phyloP scores from a whole-genome alignment of 768 basidiomycete genomes.

The Boletus speciosus region DNA sequence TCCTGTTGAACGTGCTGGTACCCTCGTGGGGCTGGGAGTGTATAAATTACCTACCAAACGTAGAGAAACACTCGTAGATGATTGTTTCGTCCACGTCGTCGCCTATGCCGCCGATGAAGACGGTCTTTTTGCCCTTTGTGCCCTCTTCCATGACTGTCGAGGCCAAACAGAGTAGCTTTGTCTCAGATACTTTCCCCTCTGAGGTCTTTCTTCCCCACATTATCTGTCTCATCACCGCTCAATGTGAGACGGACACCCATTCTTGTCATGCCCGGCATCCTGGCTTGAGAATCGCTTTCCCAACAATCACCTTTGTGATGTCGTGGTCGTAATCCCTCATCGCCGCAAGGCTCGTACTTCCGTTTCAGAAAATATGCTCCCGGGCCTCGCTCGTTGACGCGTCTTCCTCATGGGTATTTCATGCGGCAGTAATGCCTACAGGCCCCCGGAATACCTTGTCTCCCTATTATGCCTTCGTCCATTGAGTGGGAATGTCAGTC shows the following conservation, averaged over 20 bases:
- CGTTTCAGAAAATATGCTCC: not conserved
- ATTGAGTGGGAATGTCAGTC: constrained; percentile 35
- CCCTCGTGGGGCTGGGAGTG: not conserved
- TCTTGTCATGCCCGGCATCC: not conserved
- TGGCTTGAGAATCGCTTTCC: constrained; percentile 1
- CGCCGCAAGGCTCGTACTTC: too few relatives aligned
- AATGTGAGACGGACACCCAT: not conserved
- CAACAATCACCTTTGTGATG: not conserved
- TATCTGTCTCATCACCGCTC: not conserved
- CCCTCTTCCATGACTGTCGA: constrained; percentile 66
- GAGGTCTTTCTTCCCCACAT: constrained; percentile 12
- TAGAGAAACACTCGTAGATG: constrained; percentile 76
- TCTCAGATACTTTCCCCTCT: constrained; percentile 7
- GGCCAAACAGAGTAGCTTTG: constrained; percentile 9
- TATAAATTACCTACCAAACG: constrained; percentile 64
- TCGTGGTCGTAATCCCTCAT: not conserved
- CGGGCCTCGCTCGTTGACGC: not conserved
- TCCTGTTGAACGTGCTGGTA: constrained; percentile 44
- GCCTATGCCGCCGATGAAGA: constrained; percentile 79
- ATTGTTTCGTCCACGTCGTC: constrained; percentile 80
- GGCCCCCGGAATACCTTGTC: constrained; percentile 31
- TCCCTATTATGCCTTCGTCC: constrained; percentile 72
- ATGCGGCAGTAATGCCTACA: constrained; percentile 1
- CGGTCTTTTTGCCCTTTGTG: constrained; percentile 77
- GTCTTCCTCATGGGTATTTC: constrained; percentile 13